Evolutionary conservation across 805 yeast species (phyloP).

Genomic region (Clavispora phyllophila): DNA sequence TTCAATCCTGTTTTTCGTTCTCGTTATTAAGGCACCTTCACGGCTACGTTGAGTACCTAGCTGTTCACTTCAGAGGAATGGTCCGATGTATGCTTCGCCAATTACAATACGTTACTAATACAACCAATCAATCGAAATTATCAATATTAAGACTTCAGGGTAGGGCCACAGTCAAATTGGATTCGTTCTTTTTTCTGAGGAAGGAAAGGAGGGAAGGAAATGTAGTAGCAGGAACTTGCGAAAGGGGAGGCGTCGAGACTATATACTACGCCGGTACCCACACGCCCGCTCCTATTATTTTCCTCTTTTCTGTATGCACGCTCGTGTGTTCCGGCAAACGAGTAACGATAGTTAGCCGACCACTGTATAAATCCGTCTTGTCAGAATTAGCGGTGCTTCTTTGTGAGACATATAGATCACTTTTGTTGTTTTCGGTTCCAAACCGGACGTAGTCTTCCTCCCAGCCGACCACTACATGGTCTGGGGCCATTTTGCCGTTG

Average conservation of each 20-base stretch:
- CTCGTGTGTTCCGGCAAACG: background rate
- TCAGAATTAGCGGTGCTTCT: too few species aligned
- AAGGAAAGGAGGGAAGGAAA: constrained; percentile 1
- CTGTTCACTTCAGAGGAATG: background rate
- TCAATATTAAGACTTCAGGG: background rate
- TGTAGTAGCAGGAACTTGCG: background rate
- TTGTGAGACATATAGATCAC: too few species aligned
- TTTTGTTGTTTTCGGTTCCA: too few species aligned
- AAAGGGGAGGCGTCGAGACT: background rate
- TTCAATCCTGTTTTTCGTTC: background rate
- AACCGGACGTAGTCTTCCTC: too few species aligned
- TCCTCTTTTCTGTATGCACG: background rate
- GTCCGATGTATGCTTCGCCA: constrained; percentile 4
- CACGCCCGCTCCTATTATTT: constrained; percentile 5
- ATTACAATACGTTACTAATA: constrained; percentile 14
- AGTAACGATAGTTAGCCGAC: too few species aligned
- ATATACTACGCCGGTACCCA: constrained; percentile 8
- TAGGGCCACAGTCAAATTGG: background rate
- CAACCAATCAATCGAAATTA: constrained; percentile 4
- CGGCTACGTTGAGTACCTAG: constrained; percentile 1
- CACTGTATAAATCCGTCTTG: too few species aligned
- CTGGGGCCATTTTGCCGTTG: too few species aligned
- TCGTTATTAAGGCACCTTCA: constrained; percentile 1
- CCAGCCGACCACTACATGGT: too few species aligned
- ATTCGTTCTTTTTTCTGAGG: background rate